Evolutionary conservation across 805 yeast species (phyloP), one percentile per base, ranked within the genome.

Genomic region (Starmerella roubikii): DNA sequence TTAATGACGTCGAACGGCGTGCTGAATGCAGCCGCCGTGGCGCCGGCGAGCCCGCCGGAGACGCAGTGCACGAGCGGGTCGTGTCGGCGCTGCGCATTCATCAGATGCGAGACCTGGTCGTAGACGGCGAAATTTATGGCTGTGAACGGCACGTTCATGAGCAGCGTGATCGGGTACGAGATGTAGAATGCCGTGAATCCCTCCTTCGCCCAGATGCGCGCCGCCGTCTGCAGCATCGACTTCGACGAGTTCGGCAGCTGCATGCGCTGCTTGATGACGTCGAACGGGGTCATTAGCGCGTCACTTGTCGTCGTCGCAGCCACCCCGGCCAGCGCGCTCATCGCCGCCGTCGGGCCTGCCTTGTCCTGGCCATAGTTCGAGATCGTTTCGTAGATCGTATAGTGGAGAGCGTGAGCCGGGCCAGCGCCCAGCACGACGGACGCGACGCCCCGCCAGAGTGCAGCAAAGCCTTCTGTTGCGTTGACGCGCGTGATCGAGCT

Each of bases 341-440:
- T 78, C 9, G 32, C 15, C 27, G 80, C 51, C 17, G 95, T 91
- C 54, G 82, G 88, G 54, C 75, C 74, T 31, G 65, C 69, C 32
- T 54, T 54, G 18, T 42, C 48, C 44, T 54, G 53, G 35, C 79
- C 59, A 11, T 67, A 55, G 7, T 78, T 73, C 55, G 80, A 79
- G 34, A 85, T 69, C 36, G 75, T 68, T 60, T 88, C 98, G 59
- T 85, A 91, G 3, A 91, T 93, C n/a, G 86, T 76, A 57, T 85
- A 88, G 61, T 91, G 88, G 6, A 91, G 79, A 3, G 97, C 97
- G 62, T 88, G 98, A 3, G 97, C 96, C 2, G 98, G 98, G 6
- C 98, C 98, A n/a, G 98, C 96, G 28, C 98, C 98, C 45, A 88
- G 56, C 2, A 85, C 76, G 43, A 91, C 93, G 1, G 94, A 80